A percentile compares a stretch with the other conserved stretches of the same genome.
Conservation (phyloP, 2,329 filamentous ascomycete species). For the Elsinoe australis region DNA sequence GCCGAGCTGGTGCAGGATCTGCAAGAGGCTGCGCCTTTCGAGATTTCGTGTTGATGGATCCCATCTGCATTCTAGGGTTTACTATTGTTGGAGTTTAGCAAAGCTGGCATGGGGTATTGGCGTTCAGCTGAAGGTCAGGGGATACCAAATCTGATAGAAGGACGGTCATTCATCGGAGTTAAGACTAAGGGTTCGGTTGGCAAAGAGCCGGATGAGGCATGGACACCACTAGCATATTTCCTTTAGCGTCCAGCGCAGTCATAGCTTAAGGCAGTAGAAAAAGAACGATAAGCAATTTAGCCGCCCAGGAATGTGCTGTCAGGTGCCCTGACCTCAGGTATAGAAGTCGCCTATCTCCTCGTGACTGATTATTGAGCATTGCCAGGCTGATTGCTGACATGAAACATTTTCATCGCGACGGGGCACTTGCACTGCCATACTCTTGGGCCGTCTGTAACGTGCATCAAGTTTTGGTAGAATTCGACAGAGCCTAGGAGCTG, state of each 20-base stretch:
- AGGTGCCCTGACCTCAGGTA: not conserved
- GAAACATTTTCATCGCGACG: not conserved
- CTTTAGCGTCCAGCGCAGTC: no score
- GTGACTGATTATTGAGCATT: no score
- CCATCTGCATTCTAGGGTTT: slow-evolving; percentile 3
- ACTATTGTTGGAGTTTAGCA: slow-evolving; percentile 9
- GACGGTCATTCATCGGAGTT: not conserved
- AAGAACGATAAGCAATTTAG: not conserved
- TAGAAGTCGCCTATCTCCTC: no score
- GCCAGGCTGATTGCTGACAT: no score
- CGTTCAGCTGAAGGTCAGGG: slow-evolving; percentile 4
- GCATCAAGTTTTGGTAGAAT: no score
- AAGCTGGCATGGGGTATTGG: slow-evolving; percentile 14
- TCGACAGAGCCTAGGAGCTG: not conserved
- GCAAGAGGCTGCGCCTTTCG: slow-evolving; percentile 69
- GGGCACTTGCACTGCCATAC: slow-evolving; percentile 3
- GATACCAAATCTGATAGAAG: slow-evolving; percentile 3
- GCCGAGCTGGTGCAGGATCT: slow-evolving; percentile 76
- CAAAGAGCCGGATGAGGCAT: not conserved
- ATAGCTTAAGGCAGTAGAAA: no score
- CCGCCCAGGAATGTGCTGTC: not conserved
- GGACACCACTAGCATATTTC: not conserved
- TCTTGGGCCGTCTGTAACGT: no score
- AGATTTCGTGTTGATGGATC: slow-evolving; percentile 14
- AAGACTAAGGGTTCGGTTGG: not conserved